Conservation (phyloP, 768 basidiomycete species). For the Collybia mongolica region DNA sequence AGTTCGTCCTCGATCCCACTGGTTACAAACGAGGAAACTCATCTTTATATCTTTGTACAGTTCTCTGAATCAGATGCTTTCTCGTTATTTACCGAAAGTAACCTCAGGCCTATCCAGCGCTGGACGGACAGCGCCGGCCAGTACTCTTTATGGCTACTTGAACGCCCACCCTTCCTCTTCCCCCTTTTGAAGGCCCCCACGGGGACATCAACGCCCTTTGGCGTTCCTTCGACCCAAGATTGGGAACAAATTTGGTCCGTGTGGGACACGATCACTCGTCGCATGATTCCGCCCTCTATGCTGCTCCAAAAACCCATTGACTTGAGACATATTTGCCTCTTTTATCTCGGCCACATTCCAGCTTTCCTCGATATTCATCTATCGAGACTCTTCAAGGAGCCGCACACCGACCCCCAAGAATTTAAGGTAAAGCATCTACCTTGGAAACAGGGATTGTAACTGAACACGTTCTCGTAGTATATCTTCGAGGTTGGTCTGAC, state of each 20-base stretch:
- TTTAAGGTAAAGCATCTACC: constrained; percentile 53
- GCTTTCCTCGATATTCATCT: constrained; percentile 91
- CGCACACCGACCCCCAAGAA: constrained; percentile 79
- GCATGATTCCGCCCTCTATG: constrained; percentile 88
- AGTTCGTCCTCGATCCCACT: constrained; percentile 37
- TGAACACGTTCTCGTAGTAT: constrained; percentile 36
- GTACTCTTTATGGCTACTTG: constrained; percentile 90
- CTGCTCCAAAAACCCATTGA: constrained; percentile 90
- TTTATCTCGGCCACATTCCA: constrained; percentile 94
- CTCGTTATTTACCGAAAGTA: constrained; percentile 66
- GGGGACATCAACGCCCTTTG: constrained; percentile 46
- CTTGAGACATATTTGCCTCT: constrained; percentile 93
- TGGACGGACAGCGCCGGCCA: constrained; percentile 75
- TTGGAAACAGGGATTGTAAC: neutral
- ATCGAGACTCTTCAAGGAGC: constrained; percentile 69
- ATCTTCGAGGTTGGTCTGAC: constrained; percentile 65
- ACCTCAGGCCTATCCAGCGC: constrained; percentile 80
- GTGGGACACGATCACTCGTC: constrained; percentile 84
- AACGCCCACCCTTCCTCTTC: constrained; percentile 82
- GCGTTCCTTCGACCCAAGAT: constrained; percentile 70
- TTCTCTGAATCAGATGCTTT: constrained; percentile 76
- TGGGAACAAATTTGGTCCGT: constrained; percentile 85
- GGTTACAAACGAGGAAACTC: neutral
- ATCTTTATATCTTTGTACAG: constrained; percentile 34
- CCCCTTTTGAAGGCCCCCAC: constrained; percentile 50